Evolutionary conservation across 192 early-diverging fungal genomes (phyloP).

Genomic region (Obelidium mucronatum): DNA sequence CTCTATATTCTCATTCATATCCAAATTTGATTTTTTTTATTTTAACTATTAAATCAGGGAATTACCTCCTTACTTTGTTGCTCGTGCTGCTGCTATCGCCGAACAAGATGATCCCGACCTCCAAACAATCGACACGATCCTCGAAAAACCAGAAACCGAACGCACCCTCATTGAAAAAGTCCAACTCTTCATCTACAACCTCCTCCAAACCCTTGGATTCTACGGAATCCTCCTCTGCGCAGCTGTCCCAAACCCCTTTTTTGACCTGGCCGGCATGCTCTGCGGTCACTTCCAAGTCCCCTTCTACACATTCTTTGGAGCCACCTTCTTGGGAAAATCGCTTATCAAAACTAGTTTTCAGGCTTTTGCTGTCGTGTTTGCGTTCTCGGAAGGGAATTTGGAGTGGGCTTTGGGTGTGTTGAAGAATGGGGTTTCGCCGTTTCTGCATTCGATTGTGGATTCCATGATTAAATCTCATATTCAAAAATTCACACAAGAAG

Average conservation of each 20-base stretch:
- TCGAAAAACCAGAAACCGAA: conserved; percentile 56
- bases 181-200: conserved; percentile 69
- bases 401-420: conserved; percentile 7
- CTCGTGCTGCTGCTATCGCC: conserved; percentile 69
- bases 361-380: conserved; percentile 79
- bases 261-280: conserved; percentile 95
- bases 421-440: neutral
- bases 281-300: conserved; percentile 92
- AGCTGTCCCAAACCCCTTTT: conserved; percentile 94
- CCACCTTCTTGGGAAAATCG: conserved; percentile 94
- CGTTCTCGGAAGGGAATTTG: conserved; percentile 83
- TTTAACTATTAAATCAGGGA: no score
- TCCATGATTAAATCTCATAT: neutral
- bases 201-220: conserved; percentile 84
- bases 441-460: neutral
- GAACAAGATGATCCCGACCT: conserved; percentile 53
- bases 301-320: conserved; percentile 95
- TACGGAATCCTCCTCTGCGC: conserved; percentile 91
- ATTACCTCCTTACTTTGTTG: conserved; percentile 94
- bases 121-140: conserved; percentile 44
- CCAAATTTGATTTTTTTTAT: no score
- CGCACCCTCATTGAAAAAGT: conserved; percentile 73
- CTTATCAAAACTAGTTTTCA: conserved; percentile 87
- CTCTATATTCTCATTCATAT: no score
- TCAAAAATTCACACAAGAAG: neutral